A percentile compares a stretch with the other conserved stretches of the same genome.
These are phyloP conservation scores for Kazachstania sp. DNA, from an alignment of 1,139 yeast species.

Conservation along the genomic window DNA sequence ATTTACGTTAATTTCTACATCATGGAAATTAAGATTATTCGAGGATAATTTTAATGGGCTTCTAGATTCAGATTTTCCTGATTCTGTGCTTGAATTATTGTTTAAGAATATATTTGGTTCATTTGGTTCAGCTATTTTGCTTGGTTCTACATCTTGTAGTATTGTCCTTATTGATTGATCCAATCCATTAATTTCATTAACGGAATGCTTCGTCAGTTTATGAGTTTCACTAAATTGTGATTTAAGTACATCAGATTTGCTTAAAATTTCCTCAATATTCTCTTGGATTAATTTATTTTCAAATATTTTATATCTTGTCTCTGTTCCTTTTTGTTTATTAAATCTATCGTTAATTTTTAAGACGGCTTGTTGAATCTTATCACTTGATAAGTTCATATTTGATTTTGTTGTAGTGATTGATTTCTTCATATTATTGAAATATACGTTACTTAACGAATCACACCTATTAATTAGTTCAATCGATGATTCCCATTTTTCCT, in stretches of 20 bases:
- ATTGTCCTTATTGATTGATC: constrained; percentile 12
- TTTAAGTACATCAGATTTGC: constrained; percentile 11
- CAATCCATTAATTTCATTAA: constrained; percentile 11
- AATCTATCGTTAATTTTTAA: constrained; percentile 12
- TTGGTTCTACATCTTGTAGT: constrained; percentile 5
- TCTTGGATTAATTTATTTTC: constrained; percentile 12
- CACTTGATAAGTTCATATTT: constrained; percentile 11
- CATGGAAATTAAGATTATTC: not conserved
- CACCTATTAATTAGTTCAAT: constrained; percentile 31
- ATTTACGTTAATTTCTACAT: not conserved
- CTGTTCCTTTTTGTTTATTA: constrained; percentile 9
- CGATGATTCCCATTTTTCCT: constrained; percentile 31
- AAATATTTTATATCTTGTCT: constrained; percentile 7
- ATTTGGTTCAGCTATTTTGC: not conserved
- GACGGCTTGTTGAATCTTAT: constrained; percentile 14
- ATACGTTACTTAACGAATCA: constrained; percentile 28
- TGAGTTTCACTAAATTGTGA: constrained; percentile 7
- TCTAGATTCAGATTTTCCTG: not conserved
- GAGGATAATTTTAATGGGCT: not conserved
- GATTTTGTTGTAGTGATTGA: constrained; percentile 15
- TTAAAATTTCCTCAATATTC: constrained; percentile 12
- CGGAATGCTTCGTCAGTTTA: constrained; percentile 11
- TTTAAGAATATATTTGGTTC: not conserved
- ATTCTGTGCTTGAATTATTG: not conserved
- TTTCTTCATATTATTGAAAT: constrained; percentile 17